These are phyloP conservation scores for Emergomyces pasteurianus DNA, from an alignment of 2,329 filamentous ascomycete genomes.

Conservation along the genomic window DNA sequence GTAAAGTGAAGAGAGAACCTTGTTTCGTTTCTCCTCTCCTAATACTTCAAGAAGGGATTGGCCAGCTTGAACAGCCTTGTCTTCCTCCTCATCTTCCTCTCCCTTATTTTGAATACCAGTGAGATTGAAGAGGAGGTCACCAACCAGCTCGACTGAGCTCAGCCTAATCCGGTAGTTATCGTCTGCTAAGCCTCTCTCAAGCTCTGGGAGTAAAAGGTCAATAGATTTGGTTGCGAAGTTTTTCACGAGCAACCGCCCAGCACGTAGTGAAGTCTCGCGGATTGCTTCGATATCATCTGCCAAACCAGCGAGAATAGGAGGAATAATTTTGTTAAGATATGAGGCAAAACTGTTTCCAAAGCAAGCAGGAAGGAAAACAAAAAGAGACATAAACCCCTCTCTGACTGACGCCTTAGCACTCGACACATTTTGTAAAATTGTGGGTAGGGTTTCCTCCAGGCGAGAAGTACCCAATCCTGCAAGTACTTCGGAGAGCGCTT, in stretches of 20 bases:
- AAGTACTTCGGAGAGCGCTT: constrained; percentile 91
- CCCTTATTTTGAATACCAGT: constrained; percentile 77
- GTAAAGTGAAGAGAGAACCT: constrained; percentile 91
- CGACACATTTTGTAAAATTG: constrained; percentile 89
- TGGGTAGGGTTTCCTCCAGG: constrained; percentile 89
- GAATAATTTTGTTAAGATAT: constrained; percentile 91
- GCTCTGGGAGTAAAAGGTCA: constrained; percentile 82
- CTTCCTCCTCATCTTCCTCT: constrained; percentile 67
- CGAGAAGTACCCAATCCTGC: constrained; percentile 86
- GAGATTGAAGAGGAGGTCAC: constrained; percentile 93
- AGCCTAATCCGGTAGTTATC: constrained; percentile 96
- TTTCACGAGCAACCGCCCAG: constrained; percentile 89
- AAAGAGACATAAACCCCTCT: constrained; percentile 98
- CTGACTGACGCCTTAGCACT: constrained; percentile 82
- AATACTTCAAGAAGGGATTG: constrained; percentile 89
- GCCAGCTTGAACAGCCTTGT: constrained; percentile 69
- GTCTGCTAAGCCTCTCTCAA: constrained; percentile 93
- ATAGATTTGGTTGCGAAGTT: constrained; percentile 95
- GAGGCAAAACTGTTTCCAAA: constrained; percentile 98
- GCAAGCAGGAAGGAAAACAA: constrained; percentile 97
- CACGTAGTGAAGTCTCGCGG: constrained; percentile 87
- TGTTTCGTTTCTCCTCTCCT: constrained; percentile 92
- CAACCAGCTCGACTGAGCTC: constrained; percentile 94
- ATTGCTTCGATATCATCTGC: constrained; percentile 96
- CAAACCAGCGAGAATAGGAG: constrained; percentile 82